Conservation (phyloP, 441 rosid species). For the Gossypium schwendimanii region DNA sequence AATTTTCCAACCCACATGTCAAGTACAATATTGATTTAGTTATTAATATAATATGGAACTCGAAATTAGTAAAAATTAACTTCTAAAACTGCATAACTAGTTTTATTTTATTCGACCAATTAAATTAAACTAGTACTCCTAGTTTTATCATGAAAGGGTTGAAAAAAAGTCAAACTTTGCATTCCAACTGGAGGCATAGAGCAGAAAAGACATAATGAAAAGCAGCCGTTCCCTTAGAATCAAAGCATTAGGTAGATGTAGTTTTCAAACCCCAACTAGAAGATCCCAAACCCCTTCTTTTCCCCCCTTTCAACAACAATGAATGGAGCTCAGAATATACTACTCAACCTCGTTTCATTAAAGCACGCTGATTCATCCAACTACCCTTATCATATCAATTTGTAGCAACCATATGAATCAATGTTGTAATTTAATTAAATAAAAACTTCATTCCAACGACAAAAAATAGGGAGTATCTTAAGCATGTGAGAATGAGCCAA, state of each 20-base stretch:
- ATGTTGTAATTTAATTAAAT: not conserved
- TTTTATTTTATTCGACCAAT: no score
- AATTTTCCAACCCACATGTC: no score
- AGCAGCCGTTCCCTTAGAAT: not conserved
- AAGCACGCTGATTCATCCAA: not conserved
- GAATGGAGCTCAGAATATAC: not conserved
- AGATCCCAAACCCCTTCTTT: not conserved
- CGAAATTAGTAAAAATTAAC: no score
- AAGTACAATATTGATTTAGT: no score
- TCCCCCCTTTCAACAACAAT: not conserved
- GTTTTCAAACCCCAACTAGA: not conserved
- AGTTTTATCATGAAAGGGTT: no score
- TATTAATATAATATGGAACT: no score
- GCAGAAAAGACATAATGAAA: no score
- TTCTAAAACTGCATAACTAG: no score
- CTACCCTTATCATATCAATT: not conserved
- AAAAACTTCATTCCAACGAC: not conserved
- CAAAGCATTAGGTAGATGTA: slow-evolving; percentile 8
- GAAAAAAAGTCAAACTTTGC: not conserved
- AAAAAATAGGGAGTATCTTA: not conserved
- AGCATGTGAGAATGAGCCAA: slow-evolving; percentile 2
- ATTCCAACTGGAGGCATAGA: not conserved
- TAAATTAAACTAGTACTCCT: no score
- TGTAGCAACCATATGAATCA: no score
- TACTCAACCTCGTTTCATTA: not conserved